phyloP scores from a whole-genome alignment of 108 stramenopile genomes.

The Stephanodiscus triporus region DNA sequence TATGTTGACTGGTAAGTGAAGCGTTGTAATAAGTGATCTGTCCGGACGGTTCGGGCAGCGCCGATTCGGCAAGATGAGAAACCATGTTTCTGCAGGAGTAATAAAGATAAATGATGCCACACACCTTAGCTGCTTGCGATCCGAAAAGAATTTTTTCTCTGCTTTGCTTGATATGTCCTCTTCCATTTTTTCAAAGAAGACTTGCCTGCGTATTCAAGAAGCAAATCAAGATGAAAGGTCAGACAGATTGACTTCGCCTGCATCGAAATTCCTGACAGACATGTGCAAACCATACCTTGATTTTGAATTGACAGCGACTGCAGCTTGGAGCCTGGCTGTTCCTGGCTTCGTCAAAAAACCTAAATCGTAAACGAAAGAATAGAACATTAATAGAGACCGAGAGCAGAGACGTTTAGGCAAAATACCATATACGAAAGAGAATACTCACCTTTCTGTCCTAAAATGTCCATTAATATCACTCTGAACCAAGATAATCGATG shows the following conservation, averaged over 20 bases:
- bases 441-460: slow-evolving; percentile 51
- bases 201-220: slow-evolving; percentile 18
- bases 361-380: background rate
- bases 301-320: slow-evolving; percentile 36
- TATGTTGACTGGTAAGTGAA: slow-evolving; percentile 24
- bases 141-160: slow-evolving; percentile 34
- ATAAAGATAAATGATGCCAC: background rate
- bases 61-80: background rate
- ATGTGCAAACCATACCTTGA: slow-evolving; percentile 28
- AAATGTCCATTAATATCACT: slow-evolving; percentile 57
- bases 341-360: slow-evolving; percentile 40
- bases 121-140: slow-evolving; percentile 32
- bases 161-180: slow-evolving; percentile 2
- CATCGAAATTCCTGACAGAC: background rate
- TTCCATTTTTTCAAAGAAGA: slow-evolving; percentile 41
- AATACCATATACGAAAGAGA: background rate
- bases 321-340: slow-evolving; percentile 37
- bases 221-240: background rate
- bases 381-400: background rate
- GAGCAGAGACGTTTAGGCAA: too few species aligned
- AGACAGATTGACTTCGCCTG: background rate
- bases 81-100: background rate
- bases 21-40: slow-evolving; percentile 22
- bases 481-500: slow-evolving; percentile 62
- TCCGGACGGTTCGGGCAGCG: background rate